Evolutionary conservation across 257 asterid species (phyloP), one percentile per base, ranked within the genome.

Genomic region (Schizonepeta tenuifolia): DNA sequence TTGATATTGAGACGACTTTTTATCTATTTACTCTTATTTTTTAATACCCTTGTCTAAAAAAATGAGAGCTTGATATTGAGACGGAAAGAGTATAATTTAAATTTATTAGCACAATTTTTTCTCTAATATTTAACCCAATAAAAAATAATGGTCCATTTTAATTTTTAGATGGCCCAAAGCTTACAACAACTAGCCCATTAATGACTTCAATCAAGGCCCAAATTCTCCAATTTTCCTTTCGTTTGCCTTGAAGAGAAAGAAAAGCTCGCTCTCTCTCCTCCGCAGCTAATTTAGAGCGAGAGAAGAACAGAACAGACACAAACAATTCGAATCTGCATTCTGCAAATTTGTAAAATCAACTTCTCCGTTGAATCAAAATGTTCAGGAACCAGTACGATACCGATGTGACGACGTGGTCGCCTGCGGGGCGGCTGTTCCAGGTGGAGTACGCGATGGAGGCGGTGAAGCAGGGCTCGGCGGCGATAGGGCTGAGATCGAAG

Each of bases 371-470:
- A 21, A 51, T 36, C 54, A 87, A 73, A 64, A 95, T 95, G 99
- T 91, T 91, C 69, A 79, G 98, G 47, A 95, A 95, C 81, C 99
- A 95, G 83, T 95, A 95, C 83, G 99, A 95, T 44, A 92, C 99
- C 65, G 99, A 95, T 61, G 99, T 95, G 65, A 95, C 99, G 38
- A 90, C 99, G 66, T 95, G 99, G 99, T 88, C 99, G 43, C 99
- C 98, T 79, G 96, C 97, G 57, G 98, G 98, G 74, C 78, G 98
- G 72, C 79, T 95, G 6, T 95, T 95, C 71, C 98, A 95, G 68
- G 99, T 95, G 20, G 99, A 95, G 69, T 95, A 92, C 77, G 96
- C 98, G 9, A 95, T 95, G 99, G 99, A 95, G 81, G 98, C 99
- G 41, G 99, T 91, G 80, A 92, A 95, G 84, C 98, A 92, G 81